Conservation (phyloP, 129 eudicot genomes). For the Ambrosia trifida region DNA sequence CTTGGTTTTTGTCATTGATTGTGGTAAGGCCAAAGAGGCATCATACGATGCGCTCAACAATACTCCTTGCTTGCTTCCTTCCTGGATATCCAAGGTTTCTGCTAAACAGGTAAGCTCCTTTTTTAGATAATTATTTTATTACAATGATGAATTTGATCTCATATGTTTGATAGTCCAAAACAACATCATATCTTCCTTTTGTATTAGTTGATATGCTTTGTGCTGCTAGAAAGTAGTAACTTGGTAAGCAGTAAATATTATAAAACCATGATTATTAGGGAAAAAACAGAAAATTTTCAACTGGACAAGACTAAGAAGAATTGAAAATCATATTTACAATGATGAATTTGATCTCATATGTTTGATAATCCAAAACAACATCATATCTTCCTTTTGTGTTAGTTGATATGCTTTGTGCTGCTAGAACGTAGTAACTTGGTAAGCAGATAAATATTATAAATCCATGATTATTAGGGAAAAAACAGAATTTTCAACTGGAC, state of each 20-base stretch:
- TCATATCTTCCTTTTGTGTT: too few species aligned
- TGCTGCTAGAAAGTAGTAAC: too few species aligned
- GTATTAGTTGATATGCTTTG: too few species aligned
- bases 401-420: too few species aligned
- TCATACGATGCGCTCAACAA: slow-evolving; percentile 89
- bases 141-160: not conserved
- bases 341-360: not conserved
- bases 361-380: not conserved
- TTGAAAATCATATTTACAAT: too few species aligned
- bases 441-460: too few species aligned
- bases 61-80: slow-evolving; percentile 85
- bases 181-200: not conserved
- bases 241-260: too few species aligned
- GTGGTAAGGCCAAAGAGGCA: slow-evolving; percentile 96
- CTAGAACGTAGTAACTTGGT: too few species aligned
- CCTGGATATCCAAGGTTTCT: slow-evolving; percentile 90
- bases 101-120: slow-evolving; percentile 69
- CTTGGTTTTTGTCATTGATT: slow-evolving; percentile 80
- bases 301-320: too few species aligned
- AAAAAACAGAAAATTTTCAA: not conserved
- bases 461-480: not conserved
- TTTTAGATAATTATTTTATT: not conserved
- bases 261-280: not conserved
- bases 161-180: not conserved
- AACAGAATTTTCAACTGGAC: not conserved